A percentile compares a stretch with the other conserved stretches of the same genome.
phyloP scores from a whole-genome alignment of 768 basidiomycete genomes.

The Sarcodon aspratus region DNA sequence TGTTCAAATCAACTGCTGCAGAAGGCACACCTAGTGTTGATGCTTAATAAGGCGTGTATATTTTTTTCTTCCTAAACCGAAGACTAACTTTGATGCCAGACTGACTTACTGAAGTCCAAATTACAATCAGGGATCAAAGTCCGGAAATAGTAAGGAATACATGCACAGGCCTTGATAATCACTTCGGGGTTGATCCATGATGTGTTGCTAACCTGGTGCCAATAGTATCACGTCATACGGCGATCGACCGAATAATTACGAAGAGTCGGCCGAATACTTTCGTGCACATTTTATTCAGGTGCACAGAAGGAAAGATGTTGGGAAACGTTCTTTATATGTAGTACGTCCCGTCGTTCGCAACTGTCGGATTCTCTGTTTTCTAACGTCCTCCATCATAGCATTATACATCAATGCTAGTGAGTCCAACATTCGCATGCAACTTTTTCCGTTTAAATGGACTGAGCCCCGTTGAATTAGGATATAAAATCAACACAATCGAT shows the following conservation, averaged over 20 bases:
- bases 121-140: conserved; percentile 56
- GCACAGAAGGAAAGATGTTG: conserved; percentile 69
- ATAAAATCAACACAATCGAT: conserved; percentile 77
- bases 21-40: conserved; percentile 59
- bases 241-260: conserved; percentile 71
- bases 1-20: conserved; percentile 68
- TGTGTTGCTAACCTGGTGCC: not conserved
- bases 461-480: conserved; percentile 32
- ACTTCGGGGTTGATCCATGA: conserved; percentile 2
- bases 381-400: conserved; percentile 10
- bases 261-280: conserved; percentile 78
- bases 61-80: not conserved
- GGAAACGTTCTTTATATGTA: conserved; percentile 61
- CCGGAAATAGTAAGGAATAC: conserved; percentile 50
- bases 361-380: conserved; percentile 50
- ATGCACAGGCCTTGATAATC: not conserved
- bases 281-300: conserved; percentile 80
- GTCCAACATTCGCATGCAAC: not conserved
- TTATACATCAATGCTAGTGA: conserved; percentile 18
- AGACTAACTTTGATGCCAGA: conserved; percentile 24
- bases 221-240: conserved; percentile 71
- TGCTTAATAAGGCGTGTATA: conserved; percentile 58
- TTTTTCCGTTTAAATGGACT: not conserved
- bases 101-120: conserved; percentile 64
- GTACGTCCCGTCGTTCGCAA: conserved; percentile 7